Base-by-base conservation (phyloP, 1,139 yeast species). In the Saccharomyces hybrid region DNA sequence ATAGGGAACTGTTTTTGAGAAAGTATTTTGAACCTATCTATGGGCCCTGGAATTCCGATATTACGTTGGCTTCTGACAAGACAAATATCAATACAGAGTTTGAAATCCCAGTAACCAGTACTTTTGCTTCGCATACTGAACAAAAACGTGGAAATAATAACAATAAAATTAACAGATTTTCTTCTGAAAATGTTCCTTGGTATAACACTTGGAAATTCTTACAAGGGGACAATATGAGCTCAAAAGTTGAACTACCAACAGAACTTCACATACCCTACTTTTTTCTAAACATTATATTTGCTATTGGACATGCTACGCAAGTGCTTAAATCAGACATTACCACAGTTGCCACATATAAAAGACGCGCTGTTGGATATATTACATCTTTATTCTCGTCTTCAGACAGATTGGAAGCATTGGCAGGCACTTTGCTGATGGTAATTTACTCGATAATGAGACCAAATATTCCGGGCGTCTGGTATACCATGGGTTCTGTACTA, bases 381-480 rank as follows among this genome's bases (percentile, higher is more conserved):
- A 87, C 86, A 51, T 75, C 80, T 1, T 83, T 85, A 0, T 82
- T 82, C 63, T 69, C 77, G 2, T 78, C 87, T 0, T 59, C 73
- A 0, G 88, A 88, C 63, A 78, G 84, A 47, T 71, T 88, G 49
- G 95, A 86, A 63, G 78, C 87, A 0, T 70, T 90, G 2, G 91
- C 87, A 65, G 93, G 91, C 0, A 74, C 88, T 16, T 67, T 90
- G 31, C 72, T 88, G 26, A 72, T 86, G 47, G 82, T 95, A 0
- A 67, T 84, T 4, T 90, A 86, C 65, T 83, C 96, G 1, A 77
- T 81, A 26, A 77, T 85, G 90, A 74, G 89, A 59, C 90, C 90
- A 0, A 80, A 86, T 1, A 81, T 82, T 4, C 96, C 97, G 0
- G 95, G 96, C 1, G 88, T 88, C n/a, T 90, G 97, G 97, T 88